These are phyloP conservation scores for Lunularia cruciata DNA, from an alignment of 225 moss, liverwort and hornwort species.

Conservation along the genomic window DNA sequence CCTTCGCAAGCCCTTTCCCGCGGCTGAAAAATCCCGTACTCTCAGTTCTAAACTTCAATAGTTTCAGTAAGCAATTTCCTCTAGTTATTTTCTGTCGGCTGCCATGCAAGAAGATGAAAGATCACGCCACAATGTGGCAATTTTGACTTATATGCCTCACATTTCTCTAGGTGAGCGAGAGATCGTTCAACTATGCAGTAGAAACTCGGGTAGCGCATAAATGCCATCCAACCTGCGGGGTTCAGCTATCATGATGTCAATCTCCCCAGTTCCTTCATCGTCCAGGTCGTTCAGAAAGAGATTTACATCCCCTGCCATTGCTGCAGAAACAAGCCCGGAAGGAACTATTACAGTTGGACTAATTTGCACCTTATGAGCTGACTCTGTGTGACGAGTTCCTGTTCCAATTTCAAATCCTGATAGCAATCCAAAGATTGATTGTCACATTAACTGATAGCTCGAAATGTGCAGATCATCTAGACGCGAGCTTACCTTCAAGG, in stretches of 20 bases:
- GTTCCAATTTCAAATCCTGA: neutral
- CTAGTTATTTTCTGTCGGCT: too few relatives aligned
- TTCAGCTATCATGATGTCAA: slow-evolving; percentile 55
- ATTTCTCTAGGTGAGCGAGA: too few relatives aligned
- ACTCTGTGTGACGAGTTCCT: too few relatives aligned
- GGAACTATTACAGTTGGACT: neutral
- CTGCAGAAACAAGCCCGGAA: slow-evolving; percentile 12
- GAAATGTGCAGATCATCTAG: too few relatives aligned
- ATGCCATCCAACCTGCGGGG: slow-evolving; percentile 31
- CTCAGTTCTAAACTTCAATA: neutral
- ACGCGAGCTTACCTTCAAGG: slow-evolving; percentile 29
- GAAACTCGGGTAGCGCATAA: neutral
- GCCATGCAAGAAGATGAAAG: too few relatives aligned
- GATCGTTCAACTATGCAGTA: too few relatives aligned
- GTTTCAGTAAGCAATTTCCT: too few relatives aligned
- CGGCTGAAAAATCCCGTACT: slow-evolving; percentile 26
- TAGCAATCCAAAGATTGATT: neutral
- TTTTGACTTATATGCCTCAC: too few relatives aligned
- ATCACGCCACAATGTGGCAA: too few relatives aligned
- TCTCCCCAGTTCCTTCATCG: slow-evolving; percentile 38
- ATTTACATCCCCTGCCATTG: slow-evolving; percentile 57
- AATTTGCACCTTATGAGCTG: neutral
- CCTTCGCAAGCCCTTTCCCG: slow-evolving; percentile 51
- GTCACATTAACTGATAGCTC: too few relatives aligned
- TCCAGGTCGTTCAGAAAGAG: slow-evolving; percentile 42